Conservation (phyloP, 495 filamentous ascomycete genomes). For the Penicillium psychrofluorescens region DNA sequence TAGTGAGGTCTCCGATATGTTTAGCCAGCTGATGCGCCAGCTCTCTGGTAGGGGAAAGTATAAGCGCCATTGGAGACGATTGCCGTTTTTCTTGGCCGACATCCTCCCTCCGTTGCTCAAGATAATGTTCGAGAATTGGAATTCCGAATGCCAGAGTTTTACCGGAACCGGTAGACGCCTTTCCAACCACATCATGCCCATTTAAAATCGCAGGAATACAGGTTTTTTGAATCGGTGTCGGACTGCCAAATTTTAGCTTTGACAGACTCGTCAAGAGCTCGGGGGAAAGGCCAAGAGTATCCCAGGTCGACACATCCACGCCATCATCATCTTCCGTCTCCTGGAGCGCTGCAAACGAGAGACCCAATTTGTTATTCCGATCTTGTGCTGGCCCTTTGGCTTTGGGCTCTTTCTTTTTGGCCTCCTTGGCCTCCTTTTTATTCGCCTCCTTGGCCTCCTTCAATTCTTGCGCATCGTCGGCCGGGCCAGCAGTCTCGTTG, state of each 20-base stretch:
- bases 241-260: conserved; percentile 67
- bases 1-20: conserved; percentile 69
- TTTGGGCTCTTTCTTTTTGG: conserved; percentile 10
- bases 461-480: conserved; percentile 14
- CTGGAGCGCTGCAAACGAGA: conserved; percentile 34
- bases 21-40: conserved; percentile 82
- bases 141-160: conserved; percentile 92
- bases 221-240: conserved; percentile 69
- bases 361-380: conserved; percentile 19
- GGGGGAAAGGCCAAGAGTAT: conserved; percentile 59
- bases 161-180: conserved; percentile 93
- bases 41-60: conserved; percentile 88
- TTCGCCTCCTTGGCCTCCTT: conserved; percentile 24
- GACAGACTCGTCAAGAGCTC: conserved; percentile 65
- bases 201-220: conserved; percentile 77
- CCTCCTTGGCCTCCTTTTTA: conserved; percentile 24
- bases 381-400: conserved; percentile 6
- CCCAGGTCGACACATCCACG: conserved; percentile 65
- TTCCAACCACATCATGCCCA: conserved; percentile 85
- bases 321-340: conserved; percentile 39
- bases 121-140: conserved; percentile 44
- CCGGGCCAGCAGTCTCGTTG: conserved; percentile 11
- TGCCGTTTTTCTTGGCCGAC: conserved; percentile 16
- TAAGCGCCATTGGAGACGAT: conserved; percentile 62
- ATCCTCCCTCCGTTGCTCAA: conserved; percentile 22